These are phyloP conservation scores for Populus hybrid DNA, from an alignment of 441 rosid species.

Conservation along the genomic window DNA sequence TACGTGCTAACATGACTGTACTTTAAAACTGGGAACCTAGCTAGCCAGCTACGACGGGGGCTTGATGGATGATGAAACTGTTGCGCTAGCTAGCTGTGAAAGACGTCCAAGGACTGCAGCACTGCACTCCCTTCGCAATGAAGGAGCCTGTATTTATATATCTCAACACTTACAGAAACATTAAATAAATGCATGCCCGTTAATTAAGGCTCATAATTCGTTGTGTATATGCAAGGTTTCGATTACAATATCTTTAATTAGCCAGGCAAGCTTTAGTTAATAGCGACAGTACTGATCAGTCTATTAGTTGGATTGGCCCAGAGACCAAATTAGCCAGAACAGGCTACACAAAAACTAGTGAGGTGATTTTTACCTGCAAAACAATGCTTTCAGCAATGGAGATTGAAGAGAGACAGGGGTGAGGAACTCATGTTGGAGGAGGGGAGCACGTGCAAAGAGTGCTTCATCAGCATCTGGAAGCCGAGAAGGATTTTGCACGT, in stretches of 20 bases:
- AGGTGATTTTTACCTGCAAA: conserved; percentile 6
- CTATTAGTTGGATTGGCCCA: background rate
- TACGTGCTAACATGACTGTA: background rate
- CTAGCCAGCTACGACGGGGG: background rate
- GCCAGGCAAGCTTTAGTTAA: background rate
- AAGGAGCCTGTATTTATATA: background rate
- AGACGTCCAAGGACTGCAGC: background rate
- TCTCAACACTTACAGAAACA: background rate
- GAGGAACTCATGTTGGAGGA: conserved; percentile 80
- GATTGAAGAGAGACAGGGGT: conserved; percentile 15
- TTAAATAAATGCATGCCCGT: background rate
- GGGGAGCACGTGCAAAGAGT: conserved; percentile 79
- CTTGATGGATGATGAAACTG: background rate
- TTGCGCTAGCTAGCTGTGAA: background rate
- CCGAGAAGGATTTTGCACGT: conserved; percentile 61
- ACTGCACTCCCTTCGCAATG: background rate
- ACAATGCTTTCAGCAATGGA: background rate
- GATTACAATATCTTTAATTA: background rate
- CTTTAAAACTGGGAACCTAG: background rate
- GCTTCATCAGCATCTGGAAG: background rate
- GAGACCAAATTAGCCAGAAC: background rate
- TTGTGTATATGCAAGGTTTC: background rate
- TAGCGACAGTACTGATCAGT: background rate
- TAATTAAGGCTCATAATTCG: background rate
- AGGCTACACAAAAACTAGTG: background rate